phyloP scores from a whole-genome alignment of 345 rosid genomes.

The Linum usitatissimum region DNA sequence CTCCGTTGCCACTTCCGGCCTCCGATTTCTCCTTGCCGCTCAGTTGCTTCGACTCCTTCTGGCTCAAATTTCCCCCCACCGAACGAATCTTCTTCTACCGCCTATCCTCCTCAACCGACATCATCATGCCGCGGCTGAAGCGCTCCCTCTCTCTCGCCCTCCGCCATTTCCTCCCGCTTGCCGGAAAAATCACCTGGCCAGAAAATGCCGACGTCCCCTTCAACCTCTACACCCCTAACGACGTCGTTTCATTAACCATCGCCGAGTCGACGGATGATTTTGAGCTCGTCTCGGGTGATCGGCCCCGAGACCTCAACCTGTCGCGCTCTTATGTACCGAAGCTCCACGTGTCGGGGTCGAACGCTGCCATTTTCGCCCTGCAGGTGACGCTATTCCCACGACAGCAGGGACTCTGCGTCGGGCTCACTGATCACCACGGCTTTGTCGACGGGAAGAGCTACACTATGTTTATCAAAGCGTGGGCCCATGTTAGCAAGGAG shows the following conservation, averaged over 20 bases:
- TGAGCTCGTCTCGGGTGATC: neutral
- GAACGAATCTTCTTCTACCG: constrained; percentile 15
- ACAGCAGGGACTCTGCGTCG: constrained; percentile 13
- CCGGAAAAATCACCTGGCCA: constrained; percentile 13
- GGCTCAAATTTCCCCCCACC: constrained; percentile 8
- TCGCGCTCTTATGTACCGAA: constrained; percentile 4
- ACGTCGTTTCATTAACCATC: constrained; percentile 1
- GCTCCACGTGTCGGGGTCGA: neutral
- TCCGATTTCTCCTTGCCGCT: constrained; percentile 13
- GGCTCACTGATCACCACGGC: constrained; percentile 12
- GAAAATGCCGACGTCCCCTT: neutral
- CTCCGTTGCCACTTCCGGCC: neutral
- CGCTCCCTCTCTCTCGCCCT: constrained; percentile 15
- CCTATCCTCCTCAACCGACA: neutral
- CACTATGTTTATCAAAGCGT: constrained; percentile 10
- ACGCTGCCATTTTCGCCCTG: constrained; percentile 1
- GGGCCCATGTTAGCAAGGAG: constrained; percentile 12
- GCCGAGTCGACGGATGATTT: constrained; percentile 10
- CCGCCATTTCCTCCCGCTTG: constrained; percentile 11
- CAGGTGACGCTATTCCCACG: constrained; percentile 18
- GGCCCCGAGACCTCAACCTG: neutral
- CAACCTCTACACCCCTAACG: constrained; percentile 2
- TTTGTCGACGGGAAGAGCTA: constrained; percentile 13
- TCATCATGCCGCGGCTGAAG: constrained; percentile 10
- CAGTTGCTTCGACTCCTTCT: constrained; percentile 11